phyloP scores from a whole-genome alignment of 2,329 filamentous ascomycete species.

The Paraconiothyrium brasiliense region DNA sequence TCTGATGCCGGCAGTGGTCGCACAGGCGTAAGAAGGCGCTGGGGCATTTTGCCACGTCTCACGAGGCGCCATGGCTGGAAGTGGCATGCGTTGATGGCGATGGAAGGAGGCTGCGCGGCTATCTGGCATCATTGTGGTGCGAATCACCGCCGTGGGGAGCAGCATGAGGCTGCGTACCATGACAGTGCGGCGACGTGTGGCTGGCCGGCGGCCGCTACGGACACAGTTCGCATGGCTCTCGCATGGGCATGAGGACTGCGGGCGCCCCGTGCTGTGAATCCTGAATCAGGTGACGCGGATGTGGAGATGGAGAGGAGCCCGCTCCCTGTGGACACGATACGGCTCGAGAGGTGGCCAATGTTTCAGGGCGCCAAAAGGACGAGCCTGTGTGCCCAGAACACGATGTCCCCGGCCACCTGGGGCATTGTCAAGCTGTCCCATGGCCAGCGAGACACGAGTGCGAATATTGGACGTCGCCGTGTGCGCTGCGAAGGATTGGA shows the following conservation, averaged over 20 bases:
- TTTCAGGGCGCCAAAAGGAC: constrained; percentile 42
- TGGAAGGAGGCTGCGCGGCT: constrained; percentile 4
- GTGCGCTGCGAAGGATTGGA: constrained; percentile 23
- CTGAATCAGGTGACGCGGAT: constrained; percentile 36
- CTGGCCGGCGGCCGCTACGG: constrained; percentile 27
- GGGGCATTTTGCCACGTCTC: constrained; percentile 40
- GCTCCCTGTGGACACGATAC: neutral
- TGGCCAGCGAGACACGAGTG: constrained; percentile 20
- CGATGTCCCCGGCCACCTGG: constrained; percentile 35
- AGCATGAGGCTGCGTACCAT: constrained; percentile 17
- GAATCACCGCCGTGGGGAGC: constrained; percentile 16
- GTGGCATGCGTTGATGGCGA: neutral
- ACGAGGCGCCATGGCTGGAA: constrained; percentile 18
- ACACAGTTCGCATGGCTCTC: constrained; percentile 45
- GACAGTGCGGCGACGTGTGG: constrained; percentile 26
- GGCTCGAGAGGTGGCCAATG: constrained; percentile 27
- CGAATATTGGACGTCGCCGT: constrained; percentile 14
- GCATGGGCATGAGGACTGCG: constrained; percentile 33
- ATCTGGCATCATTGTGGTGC: constrained; percentile 7
- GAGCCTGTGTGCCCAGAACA: constrained; percentile 37
- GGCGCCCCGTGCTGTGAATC: constrained; percentile 33
- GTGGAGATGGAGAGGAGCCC: neutral
- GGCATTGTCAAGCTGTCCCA: constrained; percentile 17
- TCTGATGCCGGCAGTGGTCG: constrained; percentile 41
- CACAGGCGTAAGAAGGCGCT: constrained; percentile 34